Conservation (phyloP, 345 rosid species). For the Populus tremula region DNA sequence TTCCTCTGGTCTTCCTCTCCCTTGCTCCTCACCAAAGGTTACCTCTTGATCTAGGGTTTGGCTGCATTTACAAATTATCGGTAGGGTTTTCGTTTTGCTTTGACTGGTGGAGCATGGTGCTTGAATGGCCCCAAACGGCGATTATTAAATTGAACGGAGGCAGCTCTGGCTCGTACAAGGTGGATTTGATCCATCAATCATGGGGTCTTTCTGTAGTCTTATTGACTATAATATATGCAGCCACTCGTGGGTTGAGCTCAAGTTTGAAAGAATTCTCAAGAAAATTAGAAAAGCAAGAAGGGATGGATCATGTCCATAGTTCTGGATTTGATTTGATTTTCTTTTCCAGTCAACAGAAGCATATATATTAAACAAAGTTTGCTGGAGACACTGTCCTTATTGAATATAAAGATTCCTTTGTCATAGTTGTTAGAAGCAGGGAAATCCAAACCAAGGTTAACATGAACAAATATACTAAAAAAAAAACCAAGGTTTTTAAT, state of each 20-base stretch:
- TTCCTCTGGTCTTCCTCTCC: background rate
- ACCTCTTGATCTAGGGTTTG: background rate
- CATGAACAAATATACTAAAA: no score
- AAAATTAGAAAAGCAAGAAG: background rate
- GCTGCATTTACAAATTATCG: background rate
- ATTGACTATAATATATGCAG: background rate
- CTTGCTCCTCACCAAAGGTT: background rate
- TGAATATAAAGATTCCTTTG: background rate
- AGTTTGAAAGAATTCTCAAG: background rate
- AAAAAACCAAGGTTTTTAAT: no score
- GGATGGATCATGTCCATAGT: background rate
- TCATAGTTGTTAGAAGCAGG: background rate
- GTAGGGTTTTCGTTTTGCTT: no score
- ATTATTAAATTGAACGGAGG: background rate
- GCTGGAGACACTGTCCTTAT: background rate
- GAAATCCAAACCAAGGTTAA: background rate
- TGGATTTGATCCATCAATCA: constrained; percentile 14
- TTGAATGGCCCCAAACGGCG: constrained; percentile 3
- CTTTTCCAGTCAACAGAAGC: no score
- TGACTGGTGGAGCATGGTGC: background rate
- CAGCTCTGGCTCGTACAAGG: background rate
- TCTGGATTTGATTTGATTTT: background rate
- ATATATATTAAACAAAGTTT: background rate
- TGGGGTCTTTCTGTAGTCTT: background rate
- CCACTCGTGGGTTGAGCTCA: background rate